These are phyloP conservation scores for Sporothrix dimorphospora DNA, from an alignment of 2,329 filamentous ascomycete genomes.

Conservation along the genomic window DNA sequence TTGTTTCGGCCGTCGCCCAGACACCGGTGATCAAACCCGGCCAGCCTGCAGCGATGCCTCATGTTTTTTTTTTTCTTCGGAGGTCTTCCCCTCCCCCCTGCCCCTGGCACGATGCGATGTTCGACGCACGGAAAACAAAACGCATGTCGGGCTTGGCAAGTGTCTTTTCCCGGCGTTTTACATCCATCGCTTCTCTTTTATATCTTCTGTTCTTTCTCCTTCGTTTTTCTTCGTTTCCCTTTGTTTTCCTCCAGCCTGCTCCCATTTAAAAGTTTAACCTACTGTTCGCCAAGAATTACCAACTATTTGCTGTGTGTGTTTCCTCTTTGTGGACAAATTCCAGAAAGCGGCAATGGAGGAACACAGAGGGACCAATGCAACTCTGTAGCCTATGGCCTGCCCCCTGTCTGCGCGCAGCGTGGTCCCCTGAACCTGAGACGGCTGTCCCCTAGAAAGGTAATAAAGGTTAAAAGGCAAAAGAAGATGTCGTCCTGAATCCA, in stretches of 20 bases:
- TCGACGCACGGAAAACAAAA: background rate
- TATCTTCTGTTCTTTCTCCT: background rate
- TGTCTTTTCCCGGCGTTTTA: background rate
- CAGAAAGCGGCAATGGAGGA: background rate
- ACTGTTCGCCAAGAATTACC: background rate
- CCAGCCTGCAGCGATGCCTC: background rate
- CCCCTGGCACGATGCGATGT: background rate
- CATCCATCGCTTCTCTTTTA: background rate
- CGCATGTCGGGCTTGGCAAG: background rate
- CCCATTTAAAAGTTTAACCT: background rate
- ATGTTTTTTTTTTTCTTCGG: background rate
- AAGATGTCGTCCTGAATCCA: background rate
- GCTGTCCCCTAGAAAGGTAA: background rate
- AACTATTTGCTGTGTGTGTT: background rate
- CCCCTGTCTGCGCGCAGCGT: background rate
- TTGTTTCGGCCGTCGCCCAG: conserved; percentile 7
- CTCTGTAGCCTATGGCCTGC: background rate
- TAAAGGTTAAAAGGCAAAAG: background rate
- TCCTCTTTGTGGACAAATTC: background rate
- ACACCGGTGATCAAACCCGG: background rate
- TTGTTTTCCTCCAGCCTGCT: background rate
- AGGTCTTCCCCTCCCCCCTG: background rate
- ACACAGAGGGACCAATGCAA: background rate
- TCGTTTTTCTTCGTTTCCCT: no score
- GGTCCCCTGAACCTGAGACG: no score